Base-by-base conservation (phyloP, 2,329 filamentous ascomycete species). In the Aspergillus floridensis region DNA sequence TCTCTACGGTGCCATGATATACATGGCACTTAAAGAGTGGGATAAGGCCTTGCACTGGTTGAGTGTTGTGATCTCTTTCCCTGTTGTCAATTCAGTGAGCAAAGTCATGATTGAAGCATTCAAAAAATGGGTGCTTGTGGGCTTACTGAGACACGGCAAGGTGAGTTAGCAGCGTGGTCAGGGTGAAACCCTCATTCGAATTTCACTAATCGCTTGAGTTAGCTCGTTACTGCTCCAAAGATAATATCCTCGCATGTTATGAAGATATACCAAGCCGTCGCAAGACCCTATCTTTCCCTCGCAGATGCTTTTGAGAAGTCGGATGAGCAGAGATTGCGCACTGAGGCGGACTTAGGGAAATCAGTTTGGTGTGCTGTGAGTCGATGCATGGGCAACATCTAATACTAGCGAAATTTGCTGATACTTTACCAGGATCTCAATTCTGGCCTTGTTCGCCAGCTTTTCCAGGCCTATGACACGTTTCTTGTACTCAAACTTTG, bases 31-130 rank as follows among this genome's bases (percentile, higher is more conserved):
- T 53, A 80, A 83, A 59, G 76, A 86, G 61, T 93, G 89, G 88
- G 70, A 75, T 19, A 83, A 82, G 59, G 88, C 89, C 0, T 76
- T 82, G 16, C 81, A 81, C 41, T 86, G 87, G 31, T 81, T 92
- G 26, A 84, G 86, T 65, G 81, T 85, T 59, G 84, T 86, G 48
- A 79, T 96, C 38, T 84, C 87, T 3, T 87, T 88, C 59, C 91
- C 92, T 0, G 80, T 82, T 0, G 81, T 79, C 54, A 87, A 87
- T 21, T 79, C 81, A 32, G 82, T 85, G 38, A 93, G 88, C 74
- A 88, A 87, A 72, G 82, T 96, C 53, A 95, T 95, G 89, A 81
- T 90, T 4, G 92, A 96, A 65, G 91, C 91, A 5, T 93, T 96
- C 80, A 96, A 93, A 77, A 96, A 93, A 75, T 97, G 92, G 90